Evolutionary conservation across 495 filamentous ascomycete genomes (phyloP), one percentile per base, ranked within the genome.

Genomic region (Cryomyces antarcticus): DNA sequence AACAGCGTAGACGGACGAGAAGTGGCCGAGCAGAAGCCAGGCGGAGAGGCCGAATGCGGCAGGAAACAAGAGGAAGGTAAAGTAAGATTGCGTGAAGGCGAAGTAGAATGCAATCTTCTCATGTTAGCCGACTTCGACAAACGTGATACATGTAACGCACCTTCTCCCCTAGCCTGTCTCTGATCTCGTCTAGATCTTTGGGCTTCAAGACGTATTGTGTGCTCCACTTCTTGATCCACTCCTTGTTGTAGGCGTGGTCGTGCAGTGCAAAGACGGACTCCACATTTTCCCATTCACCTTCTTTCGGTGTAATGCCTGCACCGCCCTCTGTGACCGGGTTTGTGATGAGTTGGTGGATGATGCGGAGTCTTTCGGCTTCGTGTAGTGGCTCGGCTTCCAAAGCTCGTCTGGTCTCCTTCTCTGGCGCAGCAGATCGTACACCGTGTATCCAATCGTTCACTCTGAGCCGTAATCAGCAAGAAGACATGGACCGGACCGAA

Each of bases 381-480:
- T 75, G 82, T 34, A 92, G 63, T 0, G 86, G 78, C 44, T 86
- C 77, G 10, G 67, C 60, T 33, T 70, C 66, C 38, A 82, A 60
- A 28, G 69, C 68, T 36, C 69, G 62, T 41, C 74, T 65, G 27
- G 77, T 77, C 43, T 86, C 75, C 56, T 75, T 75, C 44, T 81
- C 77, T 1, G 88, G 92, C 29, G 87, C 79, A 11, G 70, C 67
- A 47, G 77, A 67, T 36, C 85, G 78, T 33, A 95, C 79, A 30
- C 89, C 85, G 62, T 87, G 80, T 28, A 96, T 78, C 89, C 89
- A 97, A 64, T 97, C 92, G 53, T 85, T 84, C 38, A 95, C 77
- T 41, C 89, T 85, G 52, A 52, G 50, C 38, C 33, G 44, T 28
- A 28, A 13, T 40, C 36, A 50, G 44, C 31, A 44, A 41, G 9